Conservation (phyloP, 306 rosid species). For the Vicia sativa region DNA sequence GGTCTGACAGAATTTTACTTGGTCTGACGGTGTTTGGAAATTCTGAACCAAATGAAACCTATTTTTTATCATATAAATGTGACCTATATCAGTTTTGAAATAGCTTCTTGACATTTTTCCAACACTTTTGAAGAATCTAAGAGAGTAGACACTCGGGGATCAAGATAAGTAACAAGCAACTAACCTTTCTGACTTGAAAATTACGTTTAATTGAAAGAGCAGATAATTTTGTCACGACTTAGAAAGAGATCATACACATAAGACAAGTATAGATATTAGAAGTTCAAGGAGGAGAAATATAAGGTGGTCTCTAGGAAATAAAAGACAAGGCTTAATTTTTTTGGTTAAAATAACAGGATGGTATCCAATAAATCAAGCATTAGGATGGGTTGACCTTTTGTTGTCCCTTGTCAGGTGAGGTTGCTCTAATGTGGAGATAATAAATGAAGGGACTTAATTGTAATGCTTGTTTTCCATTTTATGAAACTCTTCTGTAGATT, state of each 20-base stretch:
- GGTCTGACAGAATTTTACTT: background rate
- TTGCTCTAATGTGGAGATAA: conserved; percentile 7
- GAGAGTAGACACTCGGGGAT: background rate
- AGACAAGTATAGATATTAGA: background rate
- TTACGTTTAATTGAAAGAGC: background rate
- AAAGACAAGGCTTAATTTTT: background rate
- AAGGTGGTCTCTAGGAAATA: background rate
- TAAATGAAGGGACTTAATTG: background rate
- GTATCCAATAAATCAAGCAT: background rate
- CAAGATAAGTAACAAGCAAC: conserved; percentile 7
- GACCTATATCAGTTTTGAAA: background rate
- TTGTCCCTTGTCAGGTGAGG: conserved; percentile 9
- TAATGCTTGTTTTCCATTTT: conserved; percentile 21
- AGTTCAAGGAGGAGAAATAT: background rate
- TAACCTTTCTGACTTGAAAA: conserved; percentile 7
- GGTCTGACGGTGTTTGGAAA: background rate
- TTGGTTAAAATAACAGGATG: conserved; percentile 4
- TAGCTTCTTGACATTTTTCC: conserved; percentile 4
- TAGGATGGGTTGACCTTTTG: background rate
- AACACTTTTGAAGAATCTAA: background rate
- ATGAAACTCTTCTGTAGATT: conserved; percentile 1
- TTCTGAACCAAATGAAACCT: background rate
- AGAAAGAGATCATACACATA: background rate
- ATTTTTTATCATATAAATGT: background rate
- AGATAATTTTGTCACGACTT: conserved; percentile 4